These are phyloP conservation scores for Parastagonospora avenae DNA, from an alignment of 2,329 filamentous ascomycete species.

Conservation along the genomic window DNA sequence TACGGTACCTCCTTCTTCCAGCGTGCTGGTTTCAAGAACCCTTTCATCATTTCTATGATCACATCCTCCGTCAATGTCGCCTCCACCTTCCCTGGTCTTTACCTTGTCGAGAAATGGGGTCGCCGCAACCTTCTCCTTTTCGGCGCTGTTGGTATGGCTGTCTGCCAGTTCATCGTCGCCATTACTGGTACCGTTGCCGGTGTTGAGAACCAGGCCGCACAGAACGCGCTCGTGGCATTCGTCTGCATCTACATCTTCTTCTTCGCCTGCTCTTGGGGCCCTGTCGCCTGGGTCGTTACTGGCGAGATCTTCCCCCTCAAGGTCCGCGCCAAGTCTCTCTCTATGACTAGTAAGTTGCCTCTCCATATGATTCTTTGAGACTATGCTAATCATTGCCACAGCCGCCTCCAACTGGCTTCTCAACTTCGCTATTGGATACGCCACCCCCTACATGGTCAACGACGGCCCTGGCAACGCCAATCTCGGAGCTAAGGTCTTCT, in stretches of 20 bases:
- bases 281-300: constrained; percentile 68
- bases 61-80: constrained; percentile 78
- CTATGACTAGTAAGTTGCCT: constrained; percentile 51
- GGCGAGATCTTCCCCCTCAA: constrained; percentile 53
- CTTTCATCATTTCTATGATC: constrained; percentile 74
- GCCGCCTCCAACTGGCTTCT: constrained; percentile 61
- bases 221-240: constrained; percentile 48
- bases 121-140: constrained; percentile 75
- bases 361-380: background rate
- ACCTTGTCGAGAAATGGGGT: constrained; percentile 80
- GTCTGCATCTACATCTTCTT: constrained; percentile 77
- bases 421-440: constrained; percentile 55
- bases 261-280: constrained; percentile 80
- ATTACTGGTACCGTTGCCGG: constrained; percentile 48
- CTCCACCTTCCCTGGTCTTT: constrained; percentile 74
- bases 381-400: background rate
- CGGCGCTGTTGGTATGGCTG: constrained; percentile 74
- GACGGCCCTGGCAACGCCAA: constrained; percentile 64
- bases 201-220: constrained; percentile 44
- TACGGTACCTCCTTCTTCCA: constrained; percentile 50
- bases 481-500: constrained; percentile 63
- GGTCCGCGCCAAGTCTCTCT: constrained; percentile 54
- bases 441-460: constrained; percentile 75
- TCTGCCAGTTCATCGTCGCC: constrained; percentile 51
- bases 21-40: constrained; percentile 49